Conservation (phyloP, 176 grass and related monocot species). For the Triticum aestivum region IWGSC_CS_RefSeq_v2.1 NC_057814.1:102020905-102021404, state of each 20-base stretch:
- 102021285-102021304: conserved; percentile 75
- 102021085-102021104: neutral
- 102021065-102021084: neutral
- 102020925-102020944: too few relatives aligned
- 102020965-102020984: neutral
- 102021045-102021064: neutral
- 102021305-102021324: conserved; percentile 72
- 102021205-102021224: neutral
- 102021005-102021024: too few relatives aligned
- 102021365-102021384: conserved; percentile 33
- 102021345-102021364: neutral
- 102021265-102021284: conserved; percentile 75
- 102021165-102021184: conserved; percentile 35
- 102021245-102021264: neutral
- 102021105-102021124: neutral
- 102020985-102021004: neutral
- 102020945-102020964: too few relatives aligned
- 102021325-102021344: neutral
- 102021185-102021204: neutral
- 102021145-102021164: conserved; percentile 64
- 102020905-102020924: neutral
- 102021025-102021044: neutral
- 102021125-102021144: neutral
- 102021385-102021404: conserved; percentile 44
- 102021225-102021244: neutral